Evolutionary conservation across 495 filamentous ascomycete species (phyloP), one percentile per base, ranked within the genome.

Genomic region (Penicillium fimorum): DNA sequence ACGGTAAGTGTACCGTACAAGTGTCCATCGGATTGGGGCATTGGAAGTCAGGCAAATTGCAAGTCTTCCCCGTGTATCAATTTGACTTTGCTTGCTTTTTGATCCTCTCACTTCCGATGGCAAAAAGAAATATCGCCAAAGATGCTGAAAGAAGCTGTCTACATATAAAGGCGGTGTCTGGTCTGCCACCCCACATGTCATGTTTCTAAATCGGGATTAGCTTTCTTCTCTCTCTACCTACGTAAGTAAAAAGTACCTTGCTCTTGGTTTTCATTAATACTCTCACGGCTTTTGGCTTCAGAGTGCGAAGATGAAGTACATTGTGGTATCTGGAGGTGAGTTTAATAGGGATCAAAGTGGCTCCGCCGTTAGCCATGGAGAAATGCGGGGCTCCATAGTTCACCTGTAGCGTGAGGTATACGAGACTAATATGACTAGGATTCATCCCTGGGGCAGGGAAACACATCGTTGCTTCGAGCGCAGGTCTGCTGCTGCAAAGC

Each of bases 391-490:
- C 48, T 22, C 33, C 44, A 2, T 41, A 22, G 22, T 22, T 22
- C 22, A 22, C 22, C 7, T 41, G 5, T 41, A 18, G 38, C 24
- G 15, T 46, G 15, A 38, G 35, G 35, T 38, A 38, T 17, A 38
- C 2, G 12, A 9, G 7, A 50, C 48, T 50, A 15, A 50, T 33
- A n/a, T 27, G 6, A 0, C 15, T 46, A 85, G 84, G 86, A 73
- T 83, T 88, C 58, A 89, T 90, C 49, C 83, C 79, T 58, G 88
- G 89, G 53, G 85, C 91, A 68, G 88, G 88, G 52, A 92, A 91
- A 72, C 88, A 88, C 60, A 80, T 88, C 35, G 87, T 89, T 61
- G 84, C 85, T 84, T 79, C 66, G 65, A 63, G 55, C 41, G 50
- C 48, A 50, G 89, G 88, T 29, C 74, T 89, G 52, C 76, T 95